Conservation (phyloP, 306 rosid species). For the Cicer chorassanicum region DNA sequence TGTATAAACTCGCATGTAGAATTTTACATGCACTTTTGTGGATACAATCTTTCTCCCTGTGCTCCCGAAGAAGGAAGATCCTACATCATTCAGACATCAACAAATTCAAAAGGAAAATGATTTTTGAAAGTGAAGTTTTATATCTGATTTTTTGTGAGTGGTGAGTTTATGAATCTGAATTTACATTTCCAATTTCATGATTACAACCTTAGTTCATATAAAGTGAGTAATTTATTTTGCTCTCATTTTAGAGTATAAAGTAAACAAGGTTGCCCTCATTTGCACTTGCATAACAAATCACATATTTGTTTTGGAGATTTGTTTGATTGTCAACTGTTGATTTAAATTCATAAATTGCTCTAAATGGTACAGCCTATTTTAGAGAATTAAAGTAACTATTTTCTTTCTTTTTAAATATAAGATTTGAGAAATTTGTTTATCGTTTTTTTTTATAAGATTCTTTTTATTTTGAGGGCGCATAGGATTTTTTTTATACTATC, state of each 20-base stretch:
- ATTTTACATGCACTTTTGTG: conserved; percentile 4
- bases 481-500: too few species aligned
- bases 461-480: too few species aligned
- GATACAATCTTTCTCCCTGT: conserved; percentile 27
- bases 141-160: background rate
- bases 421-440: too few species aligned
- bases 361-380: too few species aligned
- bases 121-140: background rate
- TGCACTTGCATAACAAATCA: background rate
- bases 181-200: conserved; percentile 3
- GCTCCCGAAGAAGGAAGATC: background rate
- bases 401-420: too few species aligned
- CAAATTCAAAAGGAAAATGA: background rate
- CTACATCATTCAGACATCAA: conserved; percentile 10
- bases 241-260: background rate
- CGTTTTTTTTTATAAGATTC: too few species aligned
- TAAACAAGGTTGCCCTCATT: background rate
- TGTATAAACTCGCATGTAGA: conserved; percentile 21
- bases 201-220: background rate
- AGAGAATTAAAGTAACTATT: too few species aligned
- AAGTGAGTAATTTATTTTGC: background rate
- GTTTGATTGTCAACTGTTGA: too few species aligned
- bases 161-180: conserved; percentile 19
- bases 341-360: too few species aligned
- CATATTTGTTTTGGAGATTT: background rate